These are phyloP conservation scores for Colletotrichum scovillei DNA, from an alignment of 2,329 filamentous ascomycete species.

Conservation along the genomic window DNA sequence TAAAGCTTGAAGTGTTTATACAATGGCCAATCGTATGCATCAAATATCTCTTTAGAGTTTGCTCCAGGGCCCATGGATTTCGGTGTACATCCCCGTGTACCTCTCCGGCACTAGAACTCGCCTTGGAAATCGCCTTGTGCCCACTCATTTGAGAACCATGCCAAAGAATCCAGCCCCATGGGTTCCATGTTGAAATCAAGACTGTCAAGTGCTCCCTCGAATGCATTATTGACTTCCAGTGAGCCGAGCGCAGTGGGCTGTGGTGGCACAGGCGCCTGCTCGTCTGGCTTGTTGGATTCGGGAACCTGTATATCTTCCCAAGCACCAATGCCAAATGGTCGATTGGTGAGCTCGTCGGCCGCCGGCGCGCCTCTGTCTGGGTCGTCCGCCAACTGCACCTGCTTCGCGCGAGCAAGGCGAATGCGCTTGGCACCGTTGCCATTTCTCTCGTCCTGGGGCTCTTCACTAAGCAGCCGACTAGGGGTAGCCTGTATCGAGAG, in stretches of 20 bases:
- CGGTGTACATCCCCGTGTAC: neutral
- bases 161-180: conserved; percentile 51
- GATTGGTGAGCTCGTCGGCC: conserved; percentile 32
- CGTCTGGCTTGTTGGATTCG: conserved; percentile 24
- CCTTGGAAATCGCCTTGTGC: conserved; percentile 27
- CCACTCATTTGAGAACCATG: conserved; percentile 35
- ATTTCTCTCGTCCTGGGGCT: conserved; percentile 29
- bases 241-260: conserved; percentile 46
- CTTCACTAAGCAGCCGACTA: conserved; percentile 45
- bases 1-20: neutral
- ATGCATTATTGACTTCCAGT: conserved; percentile 61
- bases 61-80: neutral
- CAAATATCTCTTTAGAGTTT: neutral
- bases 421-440: conserved; percentile 21
- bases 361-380: conserved; percentile 21
- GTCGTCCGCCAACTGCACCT: conserved; percentile 32
- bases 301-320: conserved; percentile 34
- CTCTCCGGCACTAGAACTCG: conserved; percentile 3
- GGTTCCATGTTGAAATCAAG: conserved; percentile 58
- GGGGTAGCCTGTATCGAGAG: conserved; percentile 47
- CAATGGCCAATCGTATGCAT: neutral
- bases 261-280: conserved; percentile 8
- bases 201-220: conserved; percentile 60
- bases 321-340: conserved; percentile 31
- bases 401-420: conserved; percentile 25